phyloP scores from a whole-genome alignment of 371 early-diverging fungal species.

The Dichotomocladium elegans region DNA sequence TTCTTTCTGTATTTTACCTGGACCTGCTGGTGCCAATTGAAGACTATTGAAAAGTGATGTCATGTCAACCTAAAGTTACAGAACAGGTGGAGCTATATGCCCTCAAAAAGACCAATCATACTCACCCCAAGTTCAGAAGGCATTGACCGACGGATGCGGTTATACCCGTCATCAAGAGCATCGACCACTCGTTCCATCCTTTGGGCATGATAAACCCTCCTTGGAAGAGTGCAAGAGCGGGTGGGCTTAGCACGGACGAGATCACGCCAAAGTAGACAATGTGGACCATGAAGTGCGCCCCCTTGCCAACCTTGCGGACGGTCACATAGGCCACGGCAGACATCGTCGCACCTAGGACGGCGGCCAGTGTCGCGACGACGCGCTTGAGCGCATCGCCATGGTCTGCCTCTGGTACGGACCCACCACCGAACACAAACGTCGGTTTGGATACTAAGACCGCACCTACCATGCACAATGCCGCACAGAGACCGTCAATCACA shows the following conservation, averaged over 20 bases:
- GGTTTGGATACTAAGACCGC: slow-evolving; percentile 65
- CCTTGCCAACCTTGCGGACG: slow-evolving; percentile 64
- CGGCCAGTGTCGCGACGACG: slow-evolving; percentile 32
- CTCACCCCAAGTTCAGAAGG: slow-evolving; percentile 60
- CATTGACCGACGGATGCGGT: slow-evolving; percentile 71
- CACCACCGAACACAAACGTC: slow-evolving; percentile 42
- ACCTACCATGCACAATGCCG: slow-evolving; percentile 55
- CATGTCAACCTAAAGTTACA: too few relatives aligned
- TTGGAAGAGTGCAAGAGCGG: slow-evolving; percentile 26
- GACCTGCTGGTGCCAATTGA: slow-evolving; percentile 71
- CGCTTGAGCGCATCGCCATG: slow-evolving; percentile 7
- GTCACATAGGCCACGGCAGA: slow-evolving; percentile 64
- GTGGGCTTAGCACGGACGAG: slow-evolving; percentile 38
- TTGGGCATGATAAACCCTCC: slow-evolving; percentile 18
- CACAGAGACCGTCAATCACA: slow-evolving; percentile 47
- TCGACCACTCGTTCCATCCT: slow-evolving; percentile 16
- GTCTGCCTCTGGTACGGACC: background rate
- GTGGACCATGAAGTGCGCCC: slow-evolving; percentile 65
- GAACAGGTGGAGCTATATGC: too few relatives aligned
- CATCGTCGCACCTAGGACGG: slow-evolving; percentile 55
- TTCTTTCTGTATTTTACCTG: too few relatives aligned
- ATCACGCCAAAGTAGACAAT: slow-evolving; percentile 73
- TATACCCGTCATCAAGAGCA: slow-evolving; percentile 47
- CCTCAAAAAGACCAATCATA: too few relatives aligned
- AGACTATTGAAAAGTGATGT: slow-evolving; percentile 28